phyloP scores from a whole-genome alignment of 139 green algal genomes.

The Gonium pectorale region DNA sequence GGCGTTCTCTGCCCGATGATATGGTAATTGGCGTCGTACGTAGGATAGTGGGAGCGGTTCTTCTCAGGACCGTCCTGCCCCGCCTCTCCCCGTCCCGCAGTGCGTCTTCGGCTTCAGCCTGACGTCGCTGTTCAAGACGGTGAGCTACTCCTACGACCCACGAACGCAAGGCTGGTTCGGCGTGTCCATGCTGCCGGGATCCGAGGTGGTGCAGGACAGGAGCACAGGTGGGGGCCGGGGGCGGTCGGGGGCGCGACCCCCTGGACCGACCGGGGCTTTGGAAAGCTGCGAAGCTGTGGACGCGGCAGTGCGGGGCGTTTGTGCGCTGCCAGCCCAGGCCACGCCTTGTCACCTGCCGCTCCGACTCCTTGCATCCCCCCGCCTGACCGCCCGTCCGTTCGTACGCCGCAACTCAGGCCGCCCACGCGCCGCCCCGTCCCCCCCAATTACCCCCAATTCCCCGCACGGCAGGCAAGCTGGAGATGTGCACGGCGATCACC shows the following conservation, averaged over 20 bases:
- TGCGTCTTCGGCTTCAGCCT: background rate
- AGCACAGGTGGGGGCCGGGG: background rate
- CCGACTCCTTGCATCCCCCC: background rate
- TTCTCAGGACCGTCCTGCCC: background rate
- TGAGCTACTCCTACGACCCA: background rate
- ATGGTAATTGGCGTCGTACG: background rate
- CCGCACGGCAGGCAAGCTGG: constrained; percentile 13
- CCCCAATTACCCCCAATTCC: no score
- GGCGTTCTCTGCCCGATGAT: background rate
- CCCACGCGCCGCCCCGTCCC: no score
- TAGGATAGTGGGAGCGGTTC: background rate
- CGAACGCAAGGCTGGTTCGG: background rate
- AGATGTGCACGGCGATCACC: background rate
- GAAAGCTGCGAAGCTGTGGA: background rate
- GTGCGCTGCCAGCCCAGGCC: background rate
- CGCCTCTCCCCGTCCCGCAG: background rate
- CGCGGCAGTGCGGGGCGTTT: no score
- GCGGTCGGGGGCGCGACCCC: background rate
- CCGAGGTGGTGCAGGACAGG: background rate
- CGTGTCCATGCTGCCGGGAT: constrained; percentile 19
- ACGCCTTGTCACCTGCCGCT: background rate
- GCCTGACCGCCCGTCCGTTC: background rate
- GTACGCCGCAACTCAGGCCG: background rate
- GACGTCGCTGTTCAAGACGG: constrained; percentile 10
- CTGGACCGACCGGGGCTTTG: background rate